Percentiles rank a stretch among this genome's conserved stretches.
These are phyloP conservation scores for Trametes versicolor DNA, from an alignment of 1,284 basidiomycete genomes.

Conservation along the genomic window DNA sequence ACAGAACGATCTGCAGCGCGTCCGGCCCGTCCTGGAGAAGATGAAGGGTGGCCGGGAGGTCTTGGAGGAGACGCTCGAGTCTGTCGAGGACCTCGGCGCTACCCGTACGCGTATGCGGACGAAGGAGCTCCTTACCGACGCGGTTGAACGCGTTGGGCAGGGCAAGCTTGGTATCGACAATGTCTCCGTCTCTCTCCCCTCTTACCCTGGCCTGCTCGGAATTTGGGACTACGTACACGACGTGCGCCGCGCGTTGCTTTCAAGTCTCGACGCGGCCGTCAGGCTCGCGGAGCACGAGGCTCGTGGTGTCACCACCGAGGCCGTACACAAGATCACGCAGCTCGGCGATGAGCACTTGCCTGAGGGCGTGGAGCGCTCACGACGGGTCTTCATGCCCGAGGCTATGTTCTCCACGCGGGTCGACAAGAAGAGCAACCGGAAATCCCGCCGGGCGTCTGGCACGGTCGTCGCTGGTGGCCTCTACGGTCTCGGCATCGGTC, in stretches of 20 bases:
- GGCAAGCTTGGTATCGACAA: slow-evolving; percentile 75
- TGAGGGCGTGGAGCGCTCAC: slow-evolving; percentile 79
- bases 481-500: slow-evolving; percentile 79
- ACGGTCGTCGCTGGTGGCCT: slow-evolving; percentile 77
- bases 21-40: slow-evolving; percentile 88
- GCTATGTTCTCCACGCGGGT: slow-evolving; percentile 89
- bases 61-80: slow-evolving; percentile 84
- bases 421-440: slow-evolving; percentile 58
- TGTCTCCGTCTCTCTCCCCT: slow-evolving; percentile 68
- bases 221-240: slow-evolving; percentile 92
- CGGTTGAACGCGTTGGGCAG: slow-evolving; percentile 81
- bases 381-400: slow-evolving; percentile 92
- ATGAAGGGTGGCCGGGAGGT: slow-evolving; percentile 81
- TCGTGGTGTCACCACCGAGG: slow-evolving; percentile 71
- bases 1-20: slow-evolving; percentile 72
- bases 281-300: slow-evolving; percentile 88
- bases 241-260: slow-evolving; percentile 82
- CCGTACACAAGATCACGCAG: slow-evolving; percentile 76
- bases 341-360: slow-evolving; percentile 88
- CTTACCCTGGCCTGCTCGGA: slow-evolving; percentile 88
- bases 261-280: slow-evolving; percentile 87
- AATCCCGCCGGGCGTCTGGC: slow-evolving; percentile 54
- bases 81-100: slow-evolving; percentile 81
- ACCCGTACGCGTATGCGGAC: slow-evolving; percentile 66
- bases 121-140: slow-evolving; percentile 70